Evolutionary conservation across 768 basidiomycete genomes (phyloP), one percentile per base, ranked within the genome.

Genomic region (Russula olivacea): DNA sequence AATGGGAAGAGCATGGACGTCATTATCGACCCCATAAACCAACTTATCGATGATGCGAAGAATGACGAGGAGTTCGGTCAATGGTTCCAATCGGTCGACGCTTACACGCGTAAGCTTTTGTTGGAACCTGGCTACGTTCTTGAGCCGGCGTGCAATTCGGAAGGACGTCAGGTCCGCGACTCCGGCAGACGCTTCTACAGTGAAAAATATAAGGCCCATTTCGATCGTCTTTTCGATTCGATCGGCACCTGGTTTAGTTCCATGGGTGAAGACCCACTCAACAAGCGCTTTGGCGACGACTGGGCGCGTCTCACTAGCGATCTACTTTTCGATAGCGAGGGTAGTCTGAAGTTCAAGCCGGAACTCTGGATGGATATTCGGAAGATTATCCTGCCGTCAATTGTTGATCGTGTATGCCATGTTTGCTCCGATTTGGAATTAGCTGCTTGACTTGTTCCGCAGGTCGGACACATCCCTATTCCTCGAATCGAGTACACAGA

Each of bases 401-500:
- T 96, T 41, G 84, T 94, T 68, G 80, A 88, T 41, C 80, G 88
- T 76, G 86, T 93, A 66, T 58, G 80, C 3, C 41, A 63, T 60
- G 3, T 6, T 15, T 66, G 14, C 64, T 34, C n/a, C 21, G 2
- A 11, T 23, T 25, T 3, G 2, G 3, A 10, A 45, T 47, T n/a
- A 28, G 12, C 11, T 34, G 8, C 7, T 14, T 50, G 23, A 52
- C 30, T 21, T 19, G 6, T 55, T 32, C 12, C 28, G 2, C 30
- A 89, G 84, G 78, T 88, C 55, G 88, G 87, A 23, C 88, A 91
- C 69, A 71, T 95, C 59, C 93, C 93, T 8, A 95, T 98, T 67
- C 96, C 96, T 0, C 87, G 93, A 40, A 84, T 94, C 71, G 95
- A 97, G 74, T 98, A 97, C 76, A 88, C 89, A 40, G 93, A 96